Evolutionary conservation across 1,284 basidiomycete species (phyloP).

Genomic region (Puccinia novopanici): DNA sequence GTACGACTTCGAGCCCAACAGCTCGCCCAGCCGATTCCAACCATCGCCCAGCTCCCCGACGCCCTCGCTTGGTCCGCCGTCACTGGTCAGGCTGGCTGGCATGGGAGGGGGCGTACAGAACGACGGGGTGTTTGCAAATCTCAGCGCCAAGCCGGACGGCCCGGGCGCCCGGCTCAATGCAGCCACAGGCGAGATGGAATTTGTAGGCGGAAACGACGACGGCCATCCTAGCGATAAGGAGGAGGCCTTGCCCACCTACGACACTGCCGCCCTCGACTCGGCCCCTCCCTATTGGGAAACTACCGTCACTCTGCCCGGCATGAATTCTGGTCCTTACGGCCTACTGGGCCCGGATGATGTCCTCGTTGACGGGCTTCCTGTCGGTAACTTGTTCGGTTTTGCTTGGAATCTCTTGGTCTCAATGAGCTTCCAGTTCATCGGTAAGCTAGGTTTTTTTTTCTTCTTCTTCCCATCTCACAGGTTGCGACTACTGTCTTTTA

Average conservation of each 20-base stretch:
- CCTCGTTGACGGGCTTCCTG: slow-evolving; percentile 65
- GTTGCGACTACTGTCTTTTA: no score
- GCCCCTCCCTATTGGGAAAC: slow-evolving; percentile 98
- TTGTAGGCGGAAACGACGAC: slow-evolving; percentile 67
- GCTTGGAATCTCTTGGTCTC: slow-evolving; percentile 79
- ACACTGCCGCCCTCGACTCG: slow-evolving; percentile 81
- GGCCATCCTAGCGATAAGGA: slow-evolving; percentile 72
- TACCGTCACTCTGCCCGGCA: slow-evolving; percentile 73
- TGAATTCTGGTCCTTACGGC: slow-evolving; percentile 54
- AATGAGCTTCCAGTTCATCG: slow-evolving; percentile 94
- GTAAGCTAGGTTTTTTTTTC: slow-evolving; percentile 51
- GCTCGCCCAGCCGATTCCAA: neutral
- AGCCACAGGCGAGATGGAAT: slow-evolving; percentile 62
- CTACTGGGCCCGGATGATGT: slow-evolving; percentile 62
- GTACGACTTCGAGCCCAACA: slow-evolving; percentile 47
- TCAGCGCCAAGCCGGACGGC: slow-evolving; percentile 81
- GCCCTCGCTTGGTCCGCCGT: neutral
- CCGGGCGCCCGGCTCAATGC: slow-evolving; percentile 52
- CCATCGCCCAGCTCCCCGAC: neutral
- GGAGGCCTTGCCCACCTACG: slow-evolving; percentile 82
- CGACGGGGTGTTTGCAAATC: slow-evolving; percentile 94
- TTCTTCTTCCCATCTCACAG: no score
- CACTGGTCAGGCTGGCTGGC: neutral
- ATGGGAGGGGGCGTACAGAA: slow-evolving; percentile 77
- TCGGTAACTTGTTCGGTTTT: slow-evolving; percentile 71